Evolutionary conservation across 225 moss, liverwort and hornwort genomes (phyloP).

Genomic region (Polytrichum formosum): DNA sequence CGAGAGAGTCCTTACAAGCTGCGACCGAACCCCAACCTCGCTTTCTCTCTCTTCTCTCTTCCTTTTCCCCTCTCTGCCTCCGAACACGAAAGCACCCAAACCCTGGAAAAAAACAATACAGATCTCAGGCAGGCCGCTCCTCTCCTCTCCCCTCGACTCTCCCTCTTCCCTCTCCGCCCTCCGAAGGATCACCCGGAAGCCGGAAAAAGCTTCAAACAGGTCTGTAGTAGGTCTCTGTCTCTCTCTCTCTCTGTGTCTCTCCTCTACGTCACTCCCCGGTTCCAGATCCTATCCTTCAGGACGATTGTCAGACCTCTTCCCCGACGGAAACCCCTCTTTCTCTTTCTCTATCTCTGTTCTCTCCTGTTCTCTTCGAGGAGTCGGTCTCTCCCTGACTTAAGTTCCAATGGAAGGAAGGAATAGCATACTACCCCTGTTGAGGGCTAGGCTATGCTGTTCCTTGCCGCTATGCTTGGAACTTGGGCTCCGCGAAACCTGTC

Average conservation of each 20-base stretch:
- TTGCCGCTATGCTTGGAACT: no score
- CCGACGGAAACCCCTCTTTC: not conserved
- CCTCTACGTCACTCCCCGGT: not conserved
- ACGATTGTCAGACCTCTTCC: not conserved
- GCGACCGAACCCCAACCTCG: not conserved
- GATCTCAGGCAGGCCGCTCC: no score
- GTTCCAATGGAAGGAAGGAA: no score
- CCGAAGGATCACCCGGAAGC: not conserved
- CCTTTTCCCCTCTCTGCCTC: not conserved
- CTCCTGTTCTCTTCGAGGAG: no score
- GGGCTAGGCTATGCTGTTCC: no score
- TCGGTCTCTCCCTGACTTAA: no score
- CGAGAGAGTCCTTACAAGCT: not conserved
- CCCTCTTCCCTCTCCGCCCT: not conserved
- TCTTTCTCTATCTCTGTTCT: no score
- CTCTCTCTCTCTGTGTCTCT: not conserved
- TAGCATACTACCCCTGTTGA: no score
- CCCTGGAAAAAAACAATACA: not conserved
- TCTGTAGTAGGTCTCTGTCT: not conserved
- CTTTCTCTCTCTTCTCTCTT: not conserved
- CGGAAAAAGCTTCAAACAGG: not conserved
- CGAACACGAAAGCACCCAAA: not conserved
- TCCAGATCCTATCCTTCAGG: constrained; percentile 6
- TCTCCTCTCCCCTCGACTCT: not conserved
- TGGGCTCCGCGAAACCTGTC: not conserved